Percentiles rank a stretch among this genome's conserved stretches.
phyloP scores from a whole-genome alignment of 768 basidiomycete species.

The Tricholoma saponaceum region DNA sequence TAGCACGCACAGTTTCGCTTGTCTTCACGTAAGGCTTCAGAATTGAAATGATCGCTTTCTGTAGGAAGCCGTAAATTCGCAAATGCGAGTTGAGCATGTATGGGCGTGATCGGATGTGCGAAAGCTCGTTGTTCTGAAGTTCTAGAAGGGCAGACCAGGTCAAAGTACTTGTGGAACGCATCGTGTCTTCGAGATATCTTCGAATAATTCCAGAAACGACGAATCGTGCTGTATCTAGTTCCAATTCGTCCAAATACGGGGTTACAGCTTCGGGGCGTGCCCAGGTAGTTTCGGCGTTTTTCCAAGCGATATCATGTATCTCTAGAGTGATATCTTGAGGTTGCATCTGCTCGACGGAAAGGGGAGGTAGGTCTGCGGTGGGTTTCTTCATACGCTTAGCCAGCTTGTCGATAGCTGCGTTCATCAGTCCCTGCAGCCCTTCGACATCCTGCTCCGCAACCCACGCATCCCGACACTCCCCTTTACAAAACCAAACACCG shows the following conservation, averaged over 20 bases:
- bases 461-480: constrained; percentile 44
- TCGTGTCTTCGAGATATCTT: constrained; percentile 33
- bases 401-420: constrained; percentile 32
- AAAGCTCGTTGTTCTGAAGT: constrained; percentile 57
- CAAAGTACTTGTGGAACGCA: constrained; percentile 2
- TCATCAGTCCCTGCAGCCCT: constrained; percentile 25
- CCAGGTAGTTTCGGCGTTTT: constrained; percentile 28
- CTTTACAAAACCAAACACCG: constrained; percentile 57
- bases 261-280: constrained; percentile 14
- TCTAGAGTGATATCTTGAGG: constrained; percentile 31
- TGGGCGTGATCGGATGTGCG: constrained; percentile 41
- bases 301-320: constrained; percentile 44
- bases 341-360: constrained; percentile 20
- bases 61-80: constrained; percentile 51
- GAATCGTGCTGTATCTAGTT: constrained; percentile 56
- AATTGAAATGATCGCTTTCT: constrained; percentile 25
- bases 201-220: constrained; percentile 47
- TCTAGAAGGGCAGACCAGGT: constrained; percentile 47
- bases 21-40: constrained; percentile 33
- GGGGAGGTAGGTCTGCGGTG: constrained; percentile 11
- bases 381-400: constrained; percentile 23
- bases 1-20: constrained; percentile 42
- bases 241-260: constrained; percentile 43
- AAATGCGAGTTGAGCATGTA: constrained; percentile 48
- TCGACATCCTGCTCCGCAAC: constrained; percentile 28